Evolutionary conservation across 73 alveolate genomes (phyloP).

Genomic region (Tetrahymena borealis): DNA sequence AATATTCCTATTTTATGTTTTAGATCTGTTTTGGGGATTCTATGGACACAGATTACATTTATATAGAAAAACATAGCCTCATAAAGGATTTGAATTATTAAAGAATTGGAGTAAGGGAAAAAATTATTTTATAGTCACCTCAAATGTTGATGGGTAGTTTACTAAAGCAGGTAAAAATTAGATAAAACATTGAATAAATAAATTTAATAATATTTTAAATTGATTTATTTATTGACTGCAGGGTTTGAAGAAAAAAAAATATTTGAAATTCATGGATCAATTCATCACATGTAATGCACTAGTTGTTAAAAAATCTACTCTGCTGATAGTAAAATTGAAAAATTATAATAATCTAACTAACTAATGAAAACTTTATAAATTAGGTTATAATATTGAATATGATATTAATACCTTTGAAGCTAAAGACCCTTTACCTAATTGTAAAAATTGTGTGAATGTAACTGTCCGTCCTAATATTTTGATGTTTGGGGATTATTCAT

Average conservation of each 20-base stretch:
- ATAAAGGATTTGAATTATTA: constrained; percentile 41
- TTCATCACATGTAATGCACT: constrained; percentile 3
- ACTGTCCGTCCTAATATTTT: constrained; percentile 61
- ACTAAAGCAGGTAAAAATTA: background rate
- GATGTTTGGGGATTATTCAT: constrained; percentile 50
- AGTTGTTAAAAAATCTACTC: background rate
- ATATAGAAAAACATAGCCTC: constrained; percentile 49
- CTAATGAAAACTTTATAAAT: background rate
- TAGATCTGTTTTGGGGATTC: constrained; percentile 56
- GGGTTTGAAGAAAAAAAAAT: background rate
- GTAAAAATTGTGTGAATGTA: constrained; percentile 30
- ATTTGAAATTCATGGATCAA: constrained; percentile 20
- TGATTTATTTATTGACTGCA: background rate
- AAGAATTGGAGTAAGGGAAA: constrained; percentile 23
- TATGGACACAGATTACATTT: constrained; percentile 58
- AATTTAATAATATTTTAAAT: background rate
- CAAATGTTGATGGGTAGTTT: constrained; percentile 58
- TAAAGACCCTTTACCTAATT: constrained; percentile 41
- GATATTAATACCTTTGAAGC: constrained; percentile 23
- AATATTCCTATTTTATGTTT: background rate
- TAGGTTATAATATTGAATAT: constrained; percentile 22
- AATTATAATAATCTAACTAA: background rate
- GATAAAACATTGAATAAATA: background rate
- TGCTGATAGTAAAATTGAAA: background rate
- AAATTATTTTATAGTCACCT: constrained; percentile 39